Base-by-base conservation (phyloP, 2,329 filamentous ascomycete genomes). In the Talaromyces islandicus region DNA sequence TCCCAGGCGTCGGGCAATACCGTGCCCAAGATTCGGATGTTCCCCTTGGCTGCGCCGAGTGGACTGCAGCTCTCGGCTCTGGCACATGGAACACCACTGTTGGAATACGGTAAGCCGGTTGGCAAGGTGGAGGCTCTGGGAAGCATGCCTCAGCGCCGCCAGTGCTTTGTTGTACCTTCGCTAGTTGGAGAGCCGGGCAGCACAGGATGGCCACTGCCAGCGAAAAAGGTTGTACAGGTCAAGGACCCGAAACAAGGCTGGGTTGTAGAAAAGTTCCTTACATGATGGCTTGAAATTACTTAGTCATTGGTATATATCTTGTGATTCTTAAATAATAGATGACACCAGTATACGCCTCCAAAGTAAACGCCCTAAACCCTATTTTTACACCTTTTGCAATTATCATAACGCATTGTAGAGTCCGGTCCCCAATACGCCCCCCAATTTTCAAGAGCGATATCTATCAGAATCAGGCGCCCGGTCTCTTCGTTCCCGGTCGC, bases 31-130 rank as follows among this genome's bases (percentile, higher is more conserved):
- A 92, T 91, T 30, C 80, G 94, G 50, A 95, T 99, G 89, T 90
- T 93, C 70, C 85, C 93, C 3, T 81, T 99, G 21, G 93, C 92
- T 2, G 85, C 92, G 29, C 80, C 96, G 7, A 89, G 86, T 17
- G 88, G 86, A 1, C 82, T 84, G 2, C 90, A 95, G 71, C 81
- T 99, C 6, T 85, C 89, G 4, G 86, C 85, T 1, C 80, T 97
- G 58, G 90, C 92, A 5, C 88, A 91, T 71, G 90, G 90, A 0
- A 97, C 94, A 12, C 90, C 92, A 54, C 78, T 99, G 58, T 74
- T 97, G 24, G 85, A 85, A 41, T 92, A 93, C 66, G 90, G 91
- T 3, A 97, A 97, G 78, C 93, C 94, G 0, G 87, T 97, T 70
- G 94, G 94, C 67, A 92, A 94, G 79, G 84, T 90, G 14, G 80